phyloP scores from a whole-genome alignment of 2,329 filamentous ascomycete genomes.

The Onygenales sp. region DNA sequence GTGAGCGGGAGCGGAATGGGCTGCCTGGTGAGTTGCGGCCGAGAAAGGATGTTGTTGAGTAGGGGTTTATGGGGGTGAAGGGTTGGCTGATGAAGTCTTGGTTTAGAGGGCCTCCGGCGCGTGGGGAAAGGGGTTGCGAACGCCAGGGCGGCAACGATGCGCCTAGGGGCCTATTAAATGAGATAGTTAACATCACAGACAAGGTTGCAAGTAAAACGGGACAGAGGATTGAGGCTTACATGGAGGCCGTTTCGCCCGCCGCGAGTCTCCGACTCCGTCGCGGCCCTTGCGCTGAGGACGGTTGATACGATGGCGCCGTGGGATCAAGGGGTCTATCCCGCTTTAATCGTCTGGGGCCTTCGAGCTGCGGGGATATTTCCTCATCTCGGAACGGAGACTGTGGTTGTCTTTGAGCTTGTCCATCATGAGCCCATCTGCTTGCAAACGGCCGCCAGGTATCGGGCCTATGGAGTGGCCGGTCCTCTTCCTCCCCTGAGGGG shows the following conservation, averaged over 20 bases:
- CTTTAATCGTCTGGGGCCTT: background rate
- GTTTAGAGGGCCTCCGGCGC: background rate
- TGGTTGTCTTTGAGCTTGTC: background rate
- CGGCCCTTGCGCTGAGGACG: background rate
- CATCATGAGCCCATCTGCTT: background rate
- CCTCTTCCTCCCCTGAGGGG: background rate
- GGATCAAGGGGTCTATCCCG: background rate
- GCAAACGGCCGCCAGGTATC: background rate
- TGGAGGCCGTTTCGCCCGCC: background rate
- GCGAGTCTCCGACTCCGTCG: background rate
- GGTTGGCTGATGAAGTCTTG: background rate
- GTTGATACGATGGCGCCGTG: background rate
- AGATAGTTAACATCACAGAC: no score
- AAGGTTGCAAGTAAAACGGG: no score
- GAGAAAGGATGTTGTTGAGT: background rate
- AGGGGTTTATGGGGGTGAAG: constrained; percentile 3
- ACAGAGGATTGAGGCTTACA: background rate
- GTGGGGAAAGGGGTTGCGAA: background rate
- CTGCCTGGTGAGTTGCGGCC: background rate
- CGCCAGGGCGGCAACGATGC: no score
- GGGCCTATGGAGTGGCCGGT: background rate
- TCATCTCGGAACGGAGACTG: background rate
- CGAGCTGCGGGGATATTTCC: no score
- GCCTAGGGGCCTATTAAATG: no score
- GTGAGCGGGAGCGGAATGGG: background rate